Base-by-base conservation (phyloP, 2,329 filamentous ascomycete species). In the Microsporum audouinii region DNA sequence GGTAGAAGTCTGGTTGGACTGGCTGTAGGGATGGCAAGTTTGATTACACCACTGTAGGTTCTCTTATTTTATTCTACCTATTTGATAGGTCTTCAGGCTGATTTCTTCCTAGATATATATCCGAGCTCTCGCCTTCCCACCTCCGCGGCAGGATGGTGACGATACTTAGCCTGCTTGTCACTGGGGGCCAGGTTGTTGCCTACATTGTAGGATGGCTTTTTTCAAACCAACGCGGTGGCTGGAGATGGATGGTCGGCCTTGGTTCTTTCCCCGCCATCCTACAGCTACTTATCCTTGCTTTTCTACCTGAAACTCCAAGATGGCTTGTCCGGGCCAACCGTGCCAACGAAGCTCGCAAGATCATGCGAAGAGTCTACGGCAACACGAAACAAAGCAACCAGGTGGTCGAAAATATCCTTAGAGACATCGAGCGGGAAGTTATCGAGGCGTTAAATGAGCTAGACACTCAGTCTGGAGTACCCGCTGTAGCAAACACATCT, bases 211-310 rank as follows among this genome's bases (percentile, higher is more conserved):
- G 92, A 0, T 96, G 88, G 87, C 72, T 80, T 0, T 86, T 95
- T 60, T 79, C 77, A 55, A 81, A 84, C 4, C 79, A 82, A 5
- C 63, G 67, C 5, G 82, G 80, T 10, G 89, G 88, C 1, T 97
- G 92, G 91, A 80, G 90, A 57, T 95, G 88, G 86, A 91, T 96
- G 83, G 91, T 96, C 0, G 91, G 91, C 0, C 74, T 96, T 0
- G 92, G 91, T 0, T 88, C 88, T 6, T 64, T 87, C 31, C 92
- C 92, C 0, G 91, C 91, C 0, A 72, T 82, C 0, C 60, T 91
- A 2, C 92, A 96, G 71, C 82, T 84, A 3, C 71, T 79, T 0
- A 76, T 95, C 60, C 76, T 96, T 62, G 67, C 84, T 1, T 78
- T 84, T 58, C 87, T 96, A 82, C 91, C 91, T 0, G 92, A 97